Conservation (phyloP, 768 basidiomycete species). For the Boletus bicolor region DNA sequence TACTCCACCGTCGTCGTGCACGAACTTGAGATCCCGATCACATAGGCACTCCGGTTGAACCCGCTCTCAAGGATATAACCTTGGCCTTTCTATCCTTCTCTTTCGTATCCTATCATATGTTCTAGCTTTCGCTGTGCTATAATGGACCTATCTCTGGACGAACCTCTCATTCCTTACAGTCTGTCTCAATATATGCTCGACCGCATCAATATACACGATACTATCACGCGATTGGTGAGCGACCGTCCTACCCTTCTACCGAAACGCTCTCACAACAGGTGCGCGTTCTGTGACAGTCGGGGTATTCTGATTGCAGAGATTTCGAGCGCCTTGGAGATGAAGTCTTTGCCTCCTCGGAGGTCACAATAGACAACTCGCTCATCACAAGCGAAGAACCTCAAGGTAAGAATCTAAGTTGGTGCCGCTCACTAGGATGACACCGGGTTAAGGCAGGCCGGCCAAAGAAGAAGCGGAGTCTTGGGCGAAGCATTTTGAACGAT, state of each 20-base stretch:
- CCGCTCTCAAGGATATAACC: slow-evolving; percentile 13
- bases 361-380: slow-evolving; percentile 22
- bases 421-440: slow-evolving; percentile 2
- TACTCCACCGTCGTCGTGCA: background rate
- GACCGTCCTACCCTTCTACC: background rate
- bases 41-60: background rate
- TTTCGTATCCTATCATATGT: background rate
- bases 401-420: slow-evolving; percentile 2
- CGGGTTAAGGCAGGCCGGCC: slow-evolving; percentile 10
- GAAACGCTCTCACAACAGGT: background rate
- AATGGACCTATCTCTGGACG: slow-evolving; percentile 11
- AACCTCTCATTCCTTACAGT: slow-evolving; percentile 13
- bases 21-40: background rate
- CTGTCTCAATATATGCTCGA: slow-evolving; percentile 25
- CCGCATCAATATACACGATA: slow-evolving; percentile 27
- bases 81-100: background rate
- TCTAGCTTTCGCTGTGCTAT: background rate
- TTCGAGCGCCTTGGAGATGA: slow-evolving; percentile 26
- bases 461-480: slow-evolving; percentile 22
- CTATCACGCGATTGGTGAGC: slow-evolving; percentile 25
- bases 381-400: slow-evolving; percentile 20
- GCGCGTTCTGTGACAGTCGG: slow-evolving; percentile 8
- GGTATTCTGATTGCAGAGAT: slow-evolving; percentile 26
- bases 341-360: slow-evolving; percentile 25
- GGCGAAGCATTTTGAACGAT: slow-evolving; percentile 20